Percentiles rank a stretch among this genome's conserved stretches.
Conservation (phyloP, 2,329 filamentous ascomycete species). For the Pseudocercospora pini-densiflorae region DNA sequence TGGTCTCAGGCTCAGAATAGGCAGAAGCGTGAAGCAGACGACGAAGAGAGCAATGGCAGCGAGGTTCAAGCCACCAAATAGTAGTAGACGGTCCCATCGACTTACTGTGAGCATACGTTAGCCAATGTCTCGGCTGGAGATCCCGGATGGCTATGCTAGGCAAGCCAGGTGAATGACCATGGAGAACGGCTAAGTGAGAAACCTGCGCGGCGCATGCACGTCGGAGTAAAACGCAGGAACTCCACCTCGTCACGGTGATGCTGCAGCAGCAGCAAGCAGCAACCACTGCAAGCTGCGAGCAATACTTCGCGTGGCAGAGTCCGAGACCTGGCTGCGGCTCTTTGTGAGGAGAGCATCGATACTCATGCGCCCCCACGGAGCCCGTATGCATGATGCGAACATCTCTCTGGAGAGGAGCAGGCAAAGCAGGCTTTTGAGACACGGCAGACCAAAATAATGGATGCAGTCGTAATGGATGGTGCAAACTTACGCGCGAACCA, state of each 20-base stretch:
- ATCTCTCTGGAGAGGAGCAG: constrained; percentile 20
- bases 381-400: constrained; percentile 27
- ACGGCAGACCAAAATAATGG: constrained; percentile 7
- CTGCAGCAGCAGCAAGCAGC: constrained; percentile 20
- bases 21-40: constrained; percentile 88
- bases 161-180: constrained; percentile 22
- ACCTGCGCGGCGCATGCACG: constrained; percentile 28
- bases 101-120: constrained; percentile 69
- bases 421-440: constrained; percentile 16
- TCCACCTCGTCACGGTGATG: constrained; percentile 29
- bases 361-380: constrained; percentile 26
- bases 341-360: constrained; percentile 21
- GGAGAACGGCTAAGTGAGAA: constrained; percentile 18
- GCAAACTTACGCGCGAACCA: constrained; percentile 88
- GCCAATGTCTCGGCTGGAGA: constrained; percentile 39
- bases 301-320: constrained; percentile 31
- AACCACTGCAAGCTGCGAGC: constrained; percentile 22
- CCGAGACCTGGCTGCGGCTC: constrained; percentile 26
- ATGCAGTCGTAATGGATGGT: constrained; percentile 16
- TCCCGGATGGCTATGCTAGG: constrained; percentile 24
- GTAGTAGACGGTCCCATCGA: constrained; percentile 91
- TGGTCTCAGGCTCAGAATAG: constrained; percentile 76
- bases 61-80: constrained; percentile 90
- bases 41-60: constrained; percentile 90
- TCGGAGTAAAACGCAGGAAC: constrained; percentile 36